phyloP scores from a whole-genome alignment of 75 land plant species.

The Picea glauca region DNA sequence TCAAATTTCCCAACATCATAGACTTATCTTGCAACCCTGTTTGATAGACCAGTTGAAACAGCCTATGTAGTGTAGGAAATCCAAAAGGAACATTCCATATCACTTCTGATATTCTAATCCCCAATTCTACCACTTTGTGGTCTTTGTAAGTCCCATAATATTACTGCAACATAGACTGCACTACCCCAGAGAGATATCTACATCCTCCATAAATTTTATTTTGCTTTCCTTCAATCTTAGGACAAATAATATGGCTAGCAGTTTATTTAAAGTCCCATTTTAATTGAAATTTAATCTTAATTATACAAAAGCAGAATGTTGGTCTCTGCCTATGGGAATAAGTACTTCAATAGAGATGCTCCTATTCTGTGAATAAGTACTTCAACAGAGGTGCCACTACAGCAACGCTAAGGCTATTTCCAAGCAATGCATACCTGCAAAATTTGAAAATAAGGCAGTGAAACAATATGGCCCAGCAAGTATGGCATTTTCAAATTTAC shows the following conservation, averaged over 20 bases:
- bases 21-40: not conserved
- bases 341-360: not conserved
- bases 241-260: not conserved
- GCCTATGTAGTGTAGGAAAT: not conserved
- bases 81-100: not conserved
- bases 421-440: constrained; percentile 85
- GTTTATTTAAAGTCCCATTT: not conserved
- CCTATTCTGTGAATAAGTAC: constrained; percentile 55
- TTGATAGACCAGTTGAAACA: not conserved
- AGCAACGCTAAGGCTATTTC: constrained; percentile 83
- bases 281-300: not conserved
- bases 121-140: not conserved
- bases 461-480: not conserved
- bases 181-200: not conserved
- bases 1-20: no score
- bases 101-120: not conserved
- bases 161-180: not conserved
- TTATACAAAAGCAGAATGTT: not conserved
- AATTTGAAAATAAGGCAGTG: not conserved
- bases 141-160: not conserved
- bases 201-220: not conserved
- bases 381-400: constrained; percentile 69
- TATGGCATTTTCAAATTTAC: not conserved
- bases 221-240: not conserved
- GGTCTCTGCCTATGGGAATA: not conserved